A percentile compares a stretch with the other conserved stretches of the same genome.
Evolutionary conservation across 2,329 filamentous ascomycete genomes (phyloP).

Genomic region (Alternaria arborescens): DNA sequence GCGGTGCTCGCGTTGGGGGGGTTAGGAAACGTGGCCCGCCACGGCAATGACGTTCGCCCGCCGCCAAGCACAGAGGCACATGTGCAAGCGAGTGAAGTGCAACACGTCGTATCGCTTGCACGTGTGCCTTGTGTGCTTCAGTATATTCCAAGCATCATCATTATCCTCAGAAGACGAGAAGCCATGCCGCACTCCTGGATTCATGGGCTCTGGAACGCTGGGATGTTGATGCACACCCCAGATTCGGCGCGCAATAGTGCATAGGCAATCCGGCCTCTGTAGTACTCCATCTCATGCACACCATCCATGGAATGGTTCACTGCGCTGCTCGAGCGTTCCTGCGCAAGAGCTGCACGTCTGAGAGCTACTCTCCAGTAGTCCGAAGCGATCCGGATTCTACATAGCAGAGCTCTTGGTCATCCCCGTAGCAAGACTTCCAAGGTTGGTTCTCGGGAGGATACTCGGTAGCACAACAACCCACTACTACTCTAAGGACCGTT

Average conservation of each 20-base stretch:
- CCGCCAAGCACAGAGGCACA: background rate
- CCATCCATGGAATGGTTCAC: background rate
- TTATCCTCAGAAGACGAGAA: background rate
- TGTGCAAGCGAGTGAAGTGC: too few relatives aligned
- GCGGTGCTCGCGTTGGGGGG: constrained; percentile 24
- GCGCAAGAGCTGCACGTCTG: constrained; percentile 2
- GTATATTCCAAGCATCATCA: background rate
- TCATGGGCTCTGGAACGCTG: background rate
- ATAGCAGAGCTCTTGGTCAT: constrained; percentile 17
- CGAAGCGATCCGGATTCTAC: constrained; percentile 8
- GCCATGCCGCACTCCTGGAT: background rate
- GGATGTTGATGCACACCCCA: background rate
- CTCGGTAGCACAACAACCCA: constrained; percentile 29
- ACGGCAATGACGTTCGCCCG: constrained; percentile 11
- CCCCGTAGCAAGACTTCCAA: constrained; percentile 13
- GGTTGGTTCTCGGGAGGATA: constrained; percentile 33
- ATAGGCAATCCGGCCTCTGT: background rate
- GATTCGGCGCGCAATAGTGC: background rate
- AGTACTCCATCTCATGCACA: background rate
- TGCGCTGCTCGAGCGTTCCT: constrained; percentile 12
- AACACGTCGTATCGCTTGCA: background rate
- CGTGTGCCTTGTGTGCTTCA: background rate
- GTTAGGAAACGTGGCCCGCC: constrained; percentile 16
- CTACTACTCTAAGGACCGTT: constrained; percentile 20
- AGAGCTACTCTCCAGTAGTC: background rate